Evolutionary conservation across 169 alveolate genomes (phyloP).

Genomic region (Plasmodium gallinaceum): DNA sequence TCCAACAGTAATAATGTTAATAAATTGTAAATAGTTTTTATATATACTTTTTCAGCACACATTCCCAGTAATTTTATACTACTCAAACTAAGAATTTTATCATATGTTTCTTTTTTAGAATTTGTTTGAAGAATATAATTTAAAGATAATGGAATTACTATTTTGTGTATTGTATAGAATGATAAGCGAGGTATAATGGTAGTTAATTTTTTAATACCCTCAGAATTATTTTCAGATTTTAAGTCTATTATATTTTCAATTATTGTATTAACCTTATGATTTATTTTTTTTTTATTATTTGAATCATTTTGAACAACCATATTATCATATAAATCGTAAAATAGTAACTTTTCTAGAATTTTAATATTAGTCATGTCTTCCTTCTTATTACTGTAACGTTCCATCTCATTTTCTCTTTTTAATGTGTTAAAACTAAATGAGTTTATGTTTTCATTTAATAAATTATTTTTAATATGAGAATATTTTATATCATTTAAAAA

Average conservation of each 20-base stretch:
- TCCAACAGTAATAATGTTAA: conserved; percentile 27
- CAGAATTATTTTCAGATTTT: conserved; percentile 59
- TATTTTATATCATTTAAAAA: conserved; percentile 40
- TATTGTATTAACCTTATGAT: conserved; percentile 1
- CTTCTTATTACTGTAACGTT: neutral
- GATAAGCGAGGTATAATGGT: conserved; percentile 28
- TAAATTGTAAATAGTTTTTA: conserved; percentile 38
- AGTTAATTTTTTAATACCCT: conserved; percentile 42
- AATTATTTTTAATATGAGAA: conserved; percentile 18
- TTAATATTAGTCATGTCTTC: neutral
- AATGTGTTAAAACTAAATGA: conserved; percentile 20
- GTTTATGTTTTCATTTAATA: conserved; percentile 8
- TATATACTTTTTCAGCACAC: conserved; percentile 44
- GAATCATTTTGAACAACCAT: neutral
- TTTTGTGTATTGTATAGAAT: conserved; percentile 38
- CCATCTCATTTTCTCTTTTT: neutral
- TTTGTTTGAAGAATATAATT: conserved; percentile 56
- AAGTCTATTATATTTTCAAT: conserved; percentile 64
- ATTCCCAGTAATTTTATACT: conserved; percentile 58
- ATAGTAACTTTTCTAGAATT: conserved; percentile 42
- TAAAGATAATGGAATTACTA: conserved; percentile 50
- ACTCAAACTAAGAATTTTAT: conserved; percentile 40
- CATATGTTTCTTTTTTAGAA: conserved; percentile 66
- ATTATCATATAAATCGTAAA: conserved; percentile 44
- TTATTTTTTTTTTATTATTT: conserved; percentile 6